Base-by-base conservation (phyloP, 2,329 filamentous ascomycete genomes). In the Penicillium sp. region DNA sequence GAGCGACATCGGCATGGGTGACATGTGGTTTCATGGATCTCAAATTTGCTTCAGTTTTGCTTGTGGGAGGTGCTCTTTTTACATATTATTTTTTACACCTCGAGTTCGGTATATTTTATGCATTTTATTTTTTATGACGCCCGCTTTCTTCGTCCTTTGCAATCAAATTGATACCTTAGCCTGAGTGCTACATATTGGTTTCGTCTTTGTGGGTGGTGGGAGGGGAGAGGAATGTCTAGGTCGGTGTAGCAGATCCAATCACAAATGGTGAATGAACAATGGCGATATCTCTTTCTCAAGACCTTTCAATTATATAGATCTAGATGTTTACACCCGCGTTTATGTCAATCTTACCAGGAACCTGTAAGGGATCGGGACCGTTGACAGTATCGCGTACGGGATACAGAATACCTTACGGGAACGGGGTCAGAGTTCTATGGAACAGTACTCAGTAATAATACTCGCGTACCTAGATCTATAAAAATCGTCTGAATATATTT, bases 291-390 rank as follows among this genome's bases (percentile, higher is more conserved):
- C 14, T 20, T 0, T 27, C 14, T 27, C 14, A 22, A 18, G 11
- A 41, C 41, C 23, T 22, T 35, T 11, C 37, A 9, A 42, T 33
- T 14, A 22, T 29, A 29, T 51, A 27, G 23, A 14, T 43, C 31
- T 20, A 20, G 20, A 29, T 37, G 23, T 53, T 41, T 40, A 45
- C 31, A 29, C 37, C 45, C 26, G 35, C 37, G 46, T 23, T 56
- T 50, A 25, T 53, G 42, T 18, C 44, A 63, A 62, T 58, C 33
- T 64, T 64, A 64, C 62, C 62, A 64, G 62, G 62, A 60, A 63
- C 60, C 46, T 8, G 52, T 61, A 61, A 52, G 43, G 47, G 48
- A 31, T 42, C 31, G 18, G n/a, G 43, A 45, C 43, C 25, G 35
- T 51, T 29, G 50, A 52, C 51, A 61, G 62, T 65, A 65, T 63